phyloP scores from a whole-genome alignment of 2,329 filamentous ascomycete species.

The Hawksworthiomyces lignivorus region DNA sequence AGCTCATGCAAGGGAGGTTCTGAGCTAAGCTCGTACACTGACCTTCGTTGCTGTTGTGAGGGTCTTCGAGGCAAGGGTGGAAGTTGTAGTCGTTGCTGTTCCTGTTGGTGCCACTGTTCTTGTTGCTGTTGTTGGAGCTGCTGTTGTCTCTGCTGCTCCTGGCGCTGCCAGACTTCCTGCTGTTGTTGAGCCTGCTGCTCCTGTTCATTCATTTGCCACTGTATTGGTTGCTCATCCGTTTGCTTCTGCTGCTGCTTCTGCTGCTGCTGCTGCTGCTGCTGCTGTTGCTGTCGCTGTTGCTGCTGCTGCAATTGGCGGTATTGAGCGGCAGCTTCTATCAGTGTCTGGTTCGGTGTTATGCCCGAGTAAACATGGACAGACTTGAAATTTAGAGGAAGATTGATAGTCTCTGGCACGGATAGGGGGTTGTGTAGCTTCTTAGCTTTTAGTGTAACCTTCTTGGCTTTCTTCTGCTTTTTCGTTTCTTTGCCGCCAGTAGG shows the following conservation, averaged over 20 bases:
- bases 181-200: slow-evolving; percentile 1
- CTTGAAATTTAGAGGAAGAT: slow-evolving; percentile 70
- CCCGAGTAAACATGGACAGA: slow-evolving; percentile 76
- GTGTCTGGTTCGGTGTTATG: slow-evolving; percentile 68
- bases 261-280: slow-evolving; percentile 1
- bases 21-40: background rate
- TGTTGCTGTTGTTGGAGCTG: background rate
- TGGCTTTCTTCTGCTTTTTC: slow-evolving; percentile 9
- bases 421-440: slow-evolving; percentile 22
- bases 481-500: background rate
- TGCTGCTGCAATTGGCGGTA: slow-evolving; percentile 14
- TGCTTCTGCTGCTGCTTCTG: slow-evolving; percentile 9
- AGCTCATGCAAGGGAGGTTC: slow-evolving; percentile 5
- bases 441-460: slow-evolving; percentile 25
- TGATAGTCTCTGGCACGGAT: slow-evolving; percentile 58
- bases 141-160: background rate
- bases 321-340: slow-evolving; percentile 54
- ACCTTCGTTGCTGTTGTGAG: too few species aligned
- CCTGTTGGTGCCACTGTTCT: background rate
- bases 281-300: background rate
- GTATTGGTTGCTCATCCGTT: background rate
- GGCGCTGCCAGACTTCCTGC: too few species aligned
- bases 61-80: too few species aligned
- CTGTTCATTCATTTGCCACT: too few species aligned
- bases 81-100: background rate